Evolutionary conservation across 345 rosid species (phyloP).

Genomic region (Lumnitzera racemosa): DNA sequence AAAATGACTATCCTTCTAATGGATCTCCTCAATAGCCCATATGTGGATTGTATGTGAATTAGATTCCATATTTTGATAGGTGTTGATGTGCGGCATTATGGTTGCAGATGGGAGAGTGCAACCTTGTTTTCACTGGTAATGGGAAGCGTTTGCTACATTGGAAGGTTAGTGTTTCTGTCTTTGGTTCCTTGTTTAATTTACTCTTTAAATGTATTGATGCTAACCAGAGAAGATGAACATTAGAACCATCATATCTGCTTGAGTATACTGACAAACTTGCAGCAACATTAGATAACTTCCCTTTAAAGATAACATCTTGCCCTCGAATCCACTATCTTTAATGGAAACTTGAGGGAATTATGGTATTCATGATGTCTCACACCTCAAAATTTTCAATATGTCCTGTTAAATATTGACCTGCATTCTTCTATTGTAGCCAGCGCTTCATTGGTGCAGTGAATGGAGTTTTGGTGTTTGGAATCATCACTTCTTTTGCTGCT

Average conservation of each 20-base stretch:
- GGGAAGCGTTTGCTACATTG: conserved; percentile 84
- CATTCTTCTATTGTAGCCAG: conserved; percentile 49
- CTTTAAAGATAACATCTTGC: too few species aligned
- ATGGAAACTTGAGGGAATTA: too few species aligned
- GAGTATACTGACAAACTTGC: too few species aligned
- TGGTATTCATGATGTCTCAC: too few species aligned
- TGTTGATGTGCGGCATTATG: conserved; percentile 26
- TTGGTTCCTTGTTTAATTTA: not conserved
- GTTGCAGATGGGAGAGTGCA: conserved; percentile 93
- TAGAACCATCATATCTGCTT: not conserved
- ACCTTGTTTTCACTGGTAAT: conserved; percentile 58
- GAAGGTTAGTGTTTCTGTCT: conserved; percentile 48
- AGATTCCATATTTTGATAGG: conserved; percentile 11
- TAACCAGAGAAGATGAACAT: not conserved
- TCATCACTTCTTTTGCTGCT: conserved; percentile 62
- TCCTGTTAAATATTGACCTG: too few species aligned
- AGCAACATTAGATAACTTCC: too few species aligned
- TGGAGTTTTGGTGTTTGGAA: conserved; percentile 68
- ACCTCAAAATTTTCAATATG: too few species aligned
- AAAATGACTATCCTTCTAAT: not conserved
- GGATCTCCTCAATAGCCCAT: not conserved
- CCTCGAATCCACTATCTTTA: not conserved
- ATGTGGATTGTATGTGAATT: conserved; percentile 10
- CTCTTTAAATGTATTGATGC: not conserved
- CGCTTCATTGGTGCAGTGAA: conserved; percentile 80